Percentiles rank a stretch among this genome's conserved stretches.
These are phyloP conservation scores for Carallia pectinifolia DNA, from an alignment of 345 rosid genomes.

Conservation along the genomic window DNA sequence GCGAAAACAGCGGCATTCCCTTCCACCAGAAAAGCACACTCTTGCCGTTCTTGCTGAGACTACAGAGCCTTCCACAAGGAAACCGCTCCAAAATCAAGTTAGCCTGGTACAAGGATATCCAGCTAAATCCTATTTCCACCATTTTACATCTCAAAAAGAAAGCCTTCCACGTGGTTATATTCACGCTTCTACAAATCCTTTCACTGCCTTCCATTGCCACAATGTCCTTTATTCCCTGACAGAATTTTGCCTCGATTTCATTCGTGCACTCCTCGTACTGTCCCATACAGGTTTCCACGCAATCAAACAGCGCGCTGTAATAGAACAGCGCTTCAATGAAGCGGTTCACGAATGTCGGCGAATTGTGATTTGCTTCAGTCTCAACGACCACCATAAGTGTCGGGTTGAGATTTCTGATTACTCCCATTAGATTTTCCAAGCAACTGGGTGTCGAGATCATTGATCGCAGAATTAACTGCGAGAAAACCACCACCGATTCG, in stretches of 20 bases:
- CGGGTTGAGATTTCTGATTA: constrained; percentile 42
- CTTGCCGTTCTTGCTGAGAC: background rate
- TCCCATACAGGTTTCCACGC: constrained; percentile 40
- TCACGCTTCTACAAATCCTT: constrained; percentile 26
- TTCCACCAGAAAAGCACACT: background rate
- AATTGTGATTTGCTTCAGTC: constrained; percentile 55
- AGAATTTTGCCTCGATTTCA: constrained; percentile 17
- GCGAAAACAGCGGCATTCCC: background rate
- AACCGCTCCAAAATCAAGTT: background rate
- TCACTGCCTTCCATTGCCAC: constrained; percentile 38
- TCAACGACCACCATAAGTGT: constrained; percentile 42
- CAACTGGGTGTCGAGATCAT: constrained; percentile 35
- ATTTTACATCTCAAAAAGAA: background rate
- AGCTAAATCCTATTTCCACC: background rate
- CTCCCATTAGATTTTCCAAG: constrained; percentile 42
- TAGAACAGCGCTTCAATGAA: constrained; percentile 58
- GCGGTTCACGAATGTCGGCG: constrained; percentile 42
- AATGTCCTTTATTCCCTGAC: constrained; percentile 30
- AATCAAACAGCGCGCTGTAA: constrained; percentile 47
- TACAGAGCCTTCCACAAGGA: background rate
- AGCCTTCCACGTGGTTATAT: background rate
- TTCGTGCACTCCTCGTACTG: constrained; percentile 10
- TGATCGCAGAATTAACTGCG: constrained; percentile 13
- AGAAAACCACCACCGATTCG: constrained; percentile 36
- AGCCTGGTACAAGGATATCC: background rate